phyloP scores from a whole-genome alignment of 441 rosid genomes.

The Eruca vesicaria region DNA sequence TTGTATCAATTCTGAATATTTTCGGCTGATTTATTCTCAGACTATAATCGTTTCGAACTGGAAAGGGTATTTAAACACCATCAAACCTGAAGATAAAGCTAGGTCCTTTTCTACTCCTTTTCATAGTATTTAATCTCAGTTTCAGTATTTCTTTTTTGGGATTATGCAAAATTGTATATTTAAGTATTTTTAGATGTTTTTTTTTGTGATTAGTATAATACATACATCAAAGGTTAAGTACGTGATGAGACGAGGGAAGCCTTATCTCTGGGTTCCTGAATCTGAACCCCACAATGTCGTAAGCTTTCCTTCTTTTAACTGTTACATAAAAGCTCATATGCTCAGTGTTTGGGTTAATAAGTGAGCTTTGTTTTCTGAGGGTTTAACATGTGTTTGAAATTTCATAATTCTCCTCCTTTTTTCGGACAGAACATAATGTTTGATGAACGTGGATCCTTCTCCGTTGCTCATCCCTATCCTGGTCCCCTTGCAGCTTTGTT shows the following conservation, averaged over 20 bases:
- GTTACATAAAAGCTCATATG: background rate
- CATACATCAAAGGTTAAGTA: conserved; percentile 85
- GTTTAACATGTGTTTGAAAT: background rate
- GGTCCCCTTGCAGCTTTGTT: conserved; percentile 66
- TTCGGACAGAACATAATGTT: conserved; percentile 67
- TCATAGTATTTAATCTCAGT: background rate
- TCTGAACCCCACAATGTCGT: conserved; percentile 82
- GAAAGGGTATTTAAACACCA: conserved; percentile 72
- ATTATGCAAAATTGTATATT: background rate
- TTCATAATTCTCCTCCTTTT: background rate
- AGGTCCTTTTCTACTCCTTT: conserved; percentile 41
- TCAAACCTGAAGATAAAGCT: conserved; percentile 84
- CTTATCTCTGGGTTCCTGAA: conserved; percentile 82
- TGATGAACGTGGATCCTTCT: conserved; percentile 84
- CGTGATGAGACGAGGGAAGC: conserved; percentile 69
- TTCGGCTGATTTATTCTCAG: conserved; percentile 35
- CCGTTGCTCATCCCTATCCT: conserved; percentile 72
- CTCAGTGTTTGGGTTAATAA: background rate
- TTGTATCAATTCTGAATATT: background rate
- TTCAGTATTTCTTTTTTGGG: background rate
- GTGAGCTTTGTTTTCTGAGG: background rate
- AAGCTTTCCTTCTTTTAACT: conserved; percentile 30
- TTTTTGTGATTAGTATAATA: conserved; percentile 49
- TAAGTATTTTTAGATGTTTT: background rate
- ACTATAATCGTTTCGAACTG: conserved; percentile 80